Base-by-base conservation (phyloP, 306 rosid species). In the Cicer bijugum region DNA sequence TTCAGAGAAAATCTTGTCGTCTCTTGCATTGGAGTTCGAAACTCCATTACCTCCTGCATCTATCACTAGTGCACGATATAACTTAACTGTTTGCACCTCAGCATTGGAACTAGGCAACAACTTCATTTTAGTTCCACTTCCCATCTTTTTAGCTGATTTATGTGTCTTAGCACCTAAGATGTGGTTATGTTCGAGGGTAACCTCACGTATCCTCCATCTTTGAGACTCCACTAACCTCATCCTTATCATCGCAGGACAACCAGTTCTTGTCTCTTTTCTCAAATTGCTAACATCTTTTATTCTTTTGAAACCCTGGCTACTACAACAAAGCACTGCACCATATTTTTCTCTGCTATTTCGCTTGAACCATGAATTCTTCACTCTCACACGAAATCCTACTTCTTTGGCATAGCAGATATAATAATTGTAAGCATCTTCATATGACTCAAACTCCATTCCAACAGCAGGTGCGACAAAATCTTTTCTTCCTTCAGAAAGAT, bases 261-360 rank as follows among this genome's bases (percentile, higher is more conserved):
- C 96, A 15, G 98, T 93, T 85, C 98, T 83, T 4, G 98, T 93
- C 79, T 93, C 98, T 79, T 89, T 93, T 72, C 98, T 85, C 81
- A 91, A 78, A 70, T 89, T 92, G 81, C 84, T 93, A 64, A 85
- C 91, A 47, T 93, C 98, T 81, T 93, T 93, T 63, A 85, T 74
- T 80, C 96, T 86, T 82, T 93, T 93, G 86, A 93, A 93, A 71
- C 98, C 98, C 81, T 93, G 98, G 81, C 98, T 93, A 82, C 98
- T 93, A 74, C 98, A 93, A 70, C 98, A 93, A 76, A 93, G 97
- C 55, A 93, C 97, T 0, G 98, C 98, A 73, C 98, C 98, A 28
- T 93, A 91, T 82, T 93, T 93, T 78, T 93, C 98, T 71, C 88
- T 88, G 69, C 97, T 91, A 79, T 93, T 91, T 78, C 96, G 86